Conservation (phyloP, 306 rosid species). For the Leucaena leucocephala region DNA sequence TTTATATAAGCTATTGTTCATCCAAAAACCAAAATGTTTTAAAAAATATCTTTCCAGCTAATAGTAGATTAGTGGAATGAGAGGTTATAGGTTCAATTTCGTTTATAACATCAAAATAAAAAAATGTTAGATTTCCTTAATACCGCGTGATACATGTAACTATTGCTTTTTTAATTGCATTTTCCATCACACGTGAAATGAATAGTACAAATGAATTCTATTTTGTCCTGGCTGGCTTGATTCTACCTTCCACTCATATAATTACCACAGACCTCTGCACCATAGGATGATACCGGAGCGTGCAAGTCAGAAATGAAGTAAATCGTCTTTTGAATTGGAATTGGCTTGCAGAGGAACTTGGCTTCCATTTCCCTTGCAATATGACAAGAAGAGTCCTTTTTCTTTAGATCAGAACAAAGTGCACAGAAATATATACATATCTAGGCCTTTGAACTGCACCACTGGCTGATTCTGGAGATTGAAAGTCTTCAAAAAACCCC, state of each 20-base stretch:
- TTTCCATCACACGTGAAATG: background rate
- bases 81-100: no score
- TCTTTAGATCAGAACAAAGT: background rate
- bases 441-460: no score
- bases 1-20: background rate
- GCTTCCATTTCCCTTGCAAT: background rate
- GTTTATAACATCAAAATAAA: no score
- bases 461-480: background rate
- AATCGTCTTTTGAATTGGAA: no score
- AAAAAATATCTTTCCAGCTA: no score
- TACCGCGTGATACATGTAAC: background rate
- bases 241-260: slow-evolving; percentile 35
- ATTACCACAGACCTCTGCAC: slow-evolving; percentile 40
- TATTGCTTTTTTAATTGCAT: background rate
- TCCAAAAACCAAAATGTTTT: no score
- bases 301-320: background rate
- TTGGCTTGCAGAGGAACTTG: background rate
- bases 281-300: background rate
- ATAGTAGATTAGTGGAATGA: no score
- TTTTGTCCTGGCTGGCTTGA: background rate
- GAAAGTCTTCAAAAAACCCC: background rate
- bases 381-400: background rate
- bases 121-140: no score
- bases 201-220: background rate
- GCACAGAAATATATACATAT: background rate